phyloP scores from a whole-genome alignment of 73 alveolate species.

The Paraurostyla sp. region DNA sequence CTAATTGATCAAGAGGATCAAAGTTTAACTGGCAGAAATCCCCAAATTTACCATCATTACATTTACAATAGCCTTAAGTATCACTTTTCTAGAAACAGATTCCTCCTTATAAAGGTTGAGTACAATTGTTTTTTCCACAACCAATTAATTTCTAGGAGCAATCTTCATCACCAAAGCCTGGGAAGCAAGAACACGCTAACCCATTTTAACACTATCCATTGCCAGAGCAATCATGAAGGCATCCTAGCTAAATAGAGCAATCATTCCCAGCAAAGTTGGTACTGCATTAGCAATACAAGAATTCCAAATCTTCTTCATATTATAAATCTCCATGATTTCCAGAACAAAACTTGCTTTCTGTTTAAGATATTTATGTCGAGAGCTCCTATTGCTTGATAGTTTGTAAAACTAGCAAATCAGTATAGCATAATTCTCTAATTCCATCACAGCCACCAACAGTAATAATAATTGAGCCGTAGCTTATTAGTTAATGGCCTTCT shows the following conservation, averaged over 20 bases:
- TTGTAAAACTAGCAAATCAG: background rate
- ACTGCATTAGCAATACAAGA: constrained; percentile 3
- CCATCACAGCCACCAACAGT: constrained; percentile 28
- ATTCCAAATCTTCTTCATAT: background rate
- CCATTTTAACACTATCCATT: constrained; percentile 23
- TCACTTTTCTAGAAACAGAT: background rate
- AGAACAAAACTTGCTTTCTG: background rate
- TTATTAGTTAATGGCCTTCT: background rate
- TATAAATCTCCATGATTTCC: background rate
- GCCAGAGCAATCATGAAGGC: constrained; percentile 7
- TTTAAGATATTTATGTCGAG: background rate
- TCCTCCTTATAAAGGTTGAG: background rate
- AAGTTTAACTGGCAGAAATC: background rate
- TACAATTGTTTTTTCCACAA: constrained; percentile 21
- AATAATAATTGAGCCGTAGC: background rate
- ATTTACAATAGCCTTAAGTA: constrained; percentile 9
- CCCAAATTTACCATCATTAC: background rate
- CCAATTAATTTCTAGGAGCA: background rate
- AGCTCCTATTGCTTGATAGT: background rate
- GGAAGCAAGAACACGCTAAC: background rate
- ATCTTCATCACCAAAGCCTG: constrained; percentile 18
- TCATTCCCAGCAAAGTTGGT: background rate
- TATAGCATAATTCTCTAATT: background rate
- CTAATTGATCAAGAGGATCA: background rate
- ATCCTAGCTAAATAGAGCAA: constrained; percentile 2